Evolutionary conservation across 495 filamentous ascomycete species (phyloP).

Genomic region (Hypoxylon fragiforme): DNA sequence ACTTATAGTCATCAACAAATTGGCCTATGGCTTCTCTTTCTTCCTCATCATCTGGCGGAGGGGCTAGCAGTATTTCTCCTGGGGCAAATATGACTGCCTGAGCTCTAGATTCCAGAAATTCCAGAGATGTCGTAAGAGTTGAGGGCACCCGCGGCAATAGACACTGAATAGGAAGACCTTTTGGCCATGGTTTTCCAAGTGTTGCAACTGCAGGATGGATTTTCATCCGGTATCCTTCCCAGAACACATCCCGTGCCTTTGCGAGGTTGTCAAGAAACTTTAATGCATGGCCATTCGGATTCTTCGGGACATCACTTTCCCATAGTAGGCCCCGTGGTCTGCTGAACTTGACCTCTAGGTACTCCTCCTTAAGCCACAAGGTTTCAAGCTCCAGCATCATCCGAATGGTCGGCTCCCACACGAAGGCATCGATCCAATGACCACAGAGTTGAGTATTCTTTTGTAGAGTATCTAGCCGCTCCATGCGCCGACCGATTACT

Average conservation of each 20-base stretch:
- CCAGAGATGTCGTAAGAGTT: too few species aligned
- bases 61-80: conserved; percentile 1
- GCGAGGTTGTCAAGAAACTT: conserved; percentile 31
- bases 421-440: conserved; percentile 11
- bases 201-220: conserved; percentile 2
- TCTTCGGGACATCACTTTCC: not conserved
- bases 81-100: conserved; percentile 23
- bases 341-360: not conserved
- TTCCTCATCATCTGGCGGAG: conserved; percentile 17
- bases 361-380: conserved; percentile 14
- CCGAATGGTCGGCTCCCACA: conserved; percentile 29
- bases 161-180: conserved; percentile 29
- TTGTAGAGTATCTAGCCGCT: conserved; percentile 12
- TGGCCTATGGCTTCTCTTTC: conserved; percentile 6
- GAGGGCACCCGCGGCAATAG: not conserved
- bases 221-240: conserved; percentile 17
- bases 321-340: not conserved
- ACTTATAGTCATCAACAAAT: conserved; percentile 27
- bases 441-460: conserved; percentile 4
- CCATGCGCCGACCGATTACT: conserved; percentile 16
- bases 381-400: conserved; percentile 29
- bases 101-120: conserved; percentile 21
- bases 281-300: conserved; percentile 1
- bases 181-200: conserved; percentile 22
- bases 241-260: conserved; percentile 27